Evolutionary conservation across 176 grass and related monocot genomes (phyloP).

Genomic region (Oryza glaberrima): DNA sequence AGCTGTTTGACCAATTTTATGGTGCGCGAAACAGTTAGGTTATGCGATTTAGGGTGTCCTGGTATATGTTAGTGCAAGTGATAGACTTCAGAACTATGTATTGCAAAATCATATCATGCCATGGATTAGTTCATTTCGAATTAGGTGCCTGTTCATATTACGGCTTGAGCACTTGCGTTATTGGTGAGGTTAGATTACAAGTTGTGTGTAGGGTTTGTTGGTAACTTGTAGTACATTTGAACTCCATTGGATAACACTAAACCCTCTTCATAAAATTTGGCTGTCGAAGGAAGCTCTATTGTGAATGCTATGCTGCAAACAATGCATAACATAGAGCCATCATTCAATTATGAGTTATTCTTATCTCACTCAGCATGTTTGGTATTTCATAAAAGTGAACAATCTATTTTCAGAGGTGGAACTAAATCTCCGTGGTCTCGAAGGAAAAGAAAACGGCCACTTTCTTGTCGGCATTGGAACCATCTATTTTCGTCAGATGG

Average conservation of each 20-base stretch:
- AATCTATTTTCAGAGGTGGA: slow-evolving; percentile 57
- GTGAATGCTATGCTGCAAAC: slow-evolving; percentile 27
- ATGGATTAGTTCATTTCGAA: slow-evolving; percentile 25
- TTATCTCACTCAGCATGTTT: slow-evolving; percentile 10
- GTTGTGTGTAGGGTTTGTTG: neutral
- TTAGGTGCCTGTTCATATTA: neutral
- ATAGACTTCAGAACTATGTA: neutral
- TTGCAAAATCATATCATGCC: neutral
- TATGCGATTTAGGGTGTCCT: neutral
- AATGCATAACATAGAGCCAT: slow-evolving; percentile 12
- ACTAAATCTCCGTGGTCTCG: slow-evolving; percentile 96
- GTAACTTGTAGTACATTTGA: neutral
- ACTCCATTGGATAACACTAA: neutral
- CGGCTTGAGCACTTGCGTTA: neutral
- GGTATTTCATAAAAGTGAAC: slow-evolving; percentile 10
- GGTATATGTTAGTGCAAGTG: neutral
- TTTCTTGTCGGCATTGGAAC: slow-evolving; percentile 72
- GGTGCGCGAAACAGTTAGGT: neutral
- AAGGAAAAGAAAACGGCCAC: slow-evolving; percentile 74
- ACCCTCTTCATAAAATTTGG: slow-evolving; percentile 20
- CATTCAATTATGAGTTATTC: slow-evolving; percentile 4
- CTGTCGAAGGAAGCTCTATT: neutral
- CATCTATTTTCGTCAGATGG: slow-evolving; percentile 71
- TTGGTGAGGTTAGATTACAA: slow-evolving; percentile 10
- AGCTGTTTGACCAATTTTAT: slow-evolving; percentile 4